Base-by-base conservation (phyloP, 164 flowering plant species). In the Aristolochia fimbriata region DNA sequence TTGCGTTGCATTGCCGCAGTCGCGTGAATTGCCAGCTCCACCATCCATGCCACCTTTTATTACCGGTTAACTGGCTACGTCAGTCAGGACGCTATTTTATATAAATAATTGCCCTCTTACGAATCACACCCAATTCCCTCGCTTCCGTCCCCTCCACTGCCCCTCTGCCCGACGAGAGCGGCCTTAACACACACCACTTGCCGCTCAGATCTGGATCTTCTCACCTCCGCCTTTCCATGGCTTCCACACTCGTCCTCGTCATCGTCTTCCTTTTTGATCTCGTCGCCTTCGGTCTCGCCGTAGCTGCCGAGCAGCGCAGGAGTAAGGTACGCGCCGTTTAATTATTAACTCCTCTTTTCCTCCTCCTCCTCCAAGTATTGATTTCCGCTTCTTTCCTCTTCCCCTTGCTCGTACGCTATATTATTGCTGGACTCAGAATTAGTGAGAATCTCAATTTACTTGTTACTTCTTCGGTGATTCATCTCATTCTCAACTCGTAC, bases 271-370 rank as follows among this genome's bases (percentile, higher is more conserved):
- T 86, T 22, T 60, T 88, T 52, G 87, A 88, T 78, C 76, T 86
- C 59, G 68, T 86, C 60, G 93, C 96, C 74, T 88, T 88, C 68
- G 87, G 64, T 0, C 89, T 88, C 23, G 93, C 93, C n/a, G 76
- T 87, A 55, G 87, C 82, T 9, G 92, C 95, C 62, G 92, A 90
- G 76, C 95, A 79, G 66, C 76, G 95, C 57, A 77, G 92, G 67
- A 90, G 84, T 76, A 78, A 80, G 53, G 97, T 87, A 15, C 73
- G 83, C 69, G 0, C n/a, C 13, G 7, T 14, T 46, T 11, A 47
- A 3, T 56, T 4, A 25, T 9, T 5, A 7, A 27, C 6, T 10
- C 12, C 6, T 22, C 47, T 55, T 11, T 20, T 2, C 23, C 19
- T 48, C 6, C 19, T 56, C 19, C n/a, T 13, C 15, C 43, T 51